Base-by-base conservation (phyloP, 2,329 filamentous ascomycete genomes). In the Rhytidhysteron rufulum region DNA sequence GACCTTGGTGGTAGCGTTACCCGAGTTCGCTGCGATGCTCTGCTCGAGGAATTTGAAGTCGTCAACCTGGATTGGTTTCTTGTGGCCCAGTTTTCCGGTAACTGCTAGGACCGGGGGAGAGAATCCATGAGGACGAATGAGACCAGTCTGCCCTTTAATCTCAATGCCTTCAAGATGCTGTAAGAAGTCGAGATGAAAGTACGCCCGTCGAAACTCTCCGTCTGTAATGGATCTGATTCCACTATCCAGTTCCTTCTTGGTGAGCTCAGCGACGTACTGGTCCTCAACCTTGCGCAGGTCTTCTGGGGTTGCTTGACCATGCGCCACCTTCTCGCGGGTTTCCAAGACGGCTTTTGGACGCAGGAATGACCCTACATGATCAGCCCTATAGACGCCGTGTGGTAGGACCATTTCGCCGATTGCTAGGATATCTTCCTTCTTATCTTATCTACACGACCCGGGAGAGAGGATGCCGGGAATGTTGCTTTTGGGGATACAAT, bases 181-280 rank as follows among this genome's bases (percentile, higher is more conserved):
- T 31, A 79, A 67, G 62, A 78, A 79, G 60, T 79, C 77, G 43
- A 79, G 70, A 57, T 79, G 76, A 63, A 80, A 80, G 65, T 72
- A 79, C 33, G 70, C 70, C 40, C 76, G 72, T 38, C 75, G 71
- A 61, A 77, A 78, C 58, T 79, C 75, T 60, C 75, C 75, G 44
- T 78, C 75, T 7, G 75, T 79, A 33, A 79, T 67, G 40, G 70
- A 69, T 40, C 64, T 69, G 18, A 78, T 58, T 24, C 75, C 75
- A 40, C 67, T 69, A 16, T 63, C 63, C 31, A 77, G 63, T 53
- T 79, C 70, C 50, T 72, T 67, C 41, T 66, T 55, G 35, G 76
- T 74, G 2, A 76, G 72, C 5, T 66, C 51, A 22, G 67, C 61
- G 48, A 78, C 70, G 56, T 73, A 63, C 50, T 70, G 62, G 57